Percentiles rank a stretch among this genome's conserved stretches.
Evolutionary conservation across 192 early-diverging fungal genomes (phyloP).

Genomic region (Coemansia sp.): DNA sequence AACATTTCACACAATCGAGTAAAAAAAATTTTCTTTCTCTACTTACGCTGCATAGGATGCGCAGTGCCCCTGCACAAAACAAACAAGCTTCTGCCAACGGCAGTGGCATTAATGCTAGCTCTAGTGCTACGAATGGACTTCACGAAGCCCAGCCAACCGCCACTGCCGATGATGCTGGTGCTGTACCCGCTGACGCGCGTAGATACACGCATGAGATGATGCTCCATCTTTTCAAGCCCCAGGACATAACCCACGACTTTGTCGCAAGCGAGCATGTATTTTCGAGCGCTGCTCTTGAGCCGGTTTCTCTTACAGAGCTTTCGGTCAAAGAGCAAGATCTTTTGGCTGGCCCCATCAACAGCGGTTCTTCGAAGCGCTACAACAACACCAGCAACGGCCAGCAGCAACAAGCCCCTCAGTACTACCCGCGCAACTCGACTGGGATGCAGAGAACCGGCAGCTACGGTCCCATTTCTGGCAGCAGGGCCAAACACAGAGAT

Average conservation of each 20-base stretch:
- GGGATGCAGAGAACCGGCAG: constrained; percentile 16
- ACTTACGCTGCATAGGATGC: constrained; percentile 34
- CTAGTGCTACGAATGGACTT: not conserved
- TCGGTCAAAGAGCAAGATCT: constrained; percentile 66
- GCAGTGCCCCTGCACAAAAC: constrained; percentile 34
- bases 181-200: constrained; percentile 55
- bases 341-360: constrained; percentile 53
- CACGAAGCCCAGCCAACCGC: not conserved
- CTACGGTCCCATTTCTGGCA: constrained; percentile 9
- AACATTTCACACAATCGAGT: not conserved
- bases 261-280: constrained; percentile 67
- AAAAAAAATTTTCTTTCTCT: too few species aligned
- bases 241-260: constrained; percentile 61
- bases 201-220: constrained; percentile 76
- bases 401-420: constrained; percentile 12
- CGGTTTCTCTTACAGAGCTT: constrained; percentile 59
- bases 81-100: constrained; percentile 9
- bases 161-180: constrained; percentile 1
- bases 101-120: not conserved
- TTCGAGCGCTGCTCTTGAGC: constrained; percentile 58
- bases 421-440: constrained; percentile 23
- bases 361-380: constrained; percentile 54
- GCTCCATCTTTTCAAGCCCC: constrained; percentile 68
- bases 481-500: constrained; percentile 4
- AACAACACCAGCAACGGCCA: constrained; percentile 6